Evolutionary conservation across 495 filamentous ascomycete genomes (phyloP).

Genomic region (Niebla homalea): DNA sequence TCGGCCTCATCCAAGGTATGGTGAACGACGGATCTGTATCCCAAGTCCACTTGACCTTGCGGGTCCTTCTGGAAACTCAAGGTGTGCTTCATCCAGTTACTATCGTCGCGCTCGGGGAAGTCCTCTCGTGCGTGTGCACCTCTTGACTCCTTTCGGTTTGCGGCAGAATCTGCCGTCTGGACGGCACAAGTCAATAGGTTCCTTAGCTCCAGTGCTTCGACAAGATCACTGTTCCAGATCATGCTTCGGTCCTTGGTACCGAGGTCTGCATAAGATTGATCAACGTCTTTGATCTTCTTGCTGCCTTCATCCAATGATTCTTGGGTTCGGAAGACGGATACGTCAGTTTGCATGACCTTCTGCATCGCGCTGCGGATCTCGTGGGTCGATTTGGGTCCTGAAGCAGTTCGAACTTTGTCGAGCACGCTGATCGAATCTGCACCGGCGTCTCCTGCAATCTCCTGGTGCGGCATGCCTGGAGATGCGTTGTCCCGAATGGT

Average conservation of each 20-base stretch:
- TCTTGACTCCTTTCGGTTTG: slow-evolving; percentile 84
- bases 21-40: slow-evolving; percentile 63
- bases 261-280: slow-evolving; percentile 64
- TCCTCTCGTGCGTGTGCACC: slow-evolving; percentile 94
- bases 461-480: slow-evolving; percentile 61
- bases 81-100: slow-evolving; percentile 98
- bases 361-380: slow-evolving; percentile 90
- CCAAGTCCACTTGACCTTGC: slow-evolving; percentile 63
- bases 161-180: slow-evolving; percentile 78
- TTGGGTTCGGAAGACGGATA: slow-evolving; percentile 94
- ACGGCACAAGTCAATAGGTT: slow-evolving; percentile 92
- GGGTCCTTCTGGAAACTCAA: slow-evolving; percentile 84
- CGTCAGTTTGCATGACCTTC: slow-evolving; percentile 94
- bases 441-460: slow-evolving; percentile 70
- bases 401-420: slow-evolving; percentile 69
- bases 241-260: slow-evolving; percentile 95
- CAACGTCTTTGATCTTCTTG: slow-evolving; percentile 62
- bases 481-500: slow-evolving; percentile 83
- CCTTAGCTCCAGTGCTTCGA: slow-evolving; percentile 86
- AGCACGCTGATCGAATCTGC: slow-evolving; percentile 74
- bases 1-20: slow-evolving; percentile 77
- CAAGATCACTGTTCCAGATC: slow-evolving; percentile 98
- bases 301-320: slow-evolving; percentile 81
- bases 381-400: slow-evolving; percentile 72
- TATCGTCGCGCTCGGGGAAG: slow-evolving; percentile 83